phyloP scores from a whole-genome alignment of 345 rosid genomes.

The Lenwebbia sp. region DNA sequence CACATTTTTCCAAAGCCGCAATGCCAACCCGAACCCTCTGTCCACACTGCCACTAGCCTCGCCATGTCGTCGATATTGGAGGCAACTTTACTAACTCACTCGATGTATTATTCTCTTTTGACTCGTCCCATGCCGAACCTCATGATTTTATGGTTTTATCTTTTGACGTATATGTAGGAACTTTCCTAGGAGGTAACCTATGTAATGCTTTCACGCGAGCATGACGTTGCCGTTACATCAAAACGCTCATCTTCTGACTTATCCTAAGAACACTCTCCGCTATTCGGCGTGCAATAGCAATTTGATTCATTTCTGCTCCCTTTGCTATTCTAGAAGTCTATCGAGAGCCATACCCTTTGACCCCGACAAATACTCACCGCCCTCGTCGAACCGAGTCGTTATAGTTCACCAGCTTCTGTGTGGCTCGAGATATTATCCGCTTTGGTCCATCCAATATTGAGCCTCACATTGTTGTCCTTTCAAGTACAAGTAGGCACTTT shows the following conservation, averaged over 20 bases:
- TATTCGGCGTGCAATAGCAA: not conserved
- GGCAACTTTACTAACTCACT: not conserved
- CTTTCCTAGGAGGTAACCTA: not conserved
- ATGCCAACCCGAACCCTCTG: too few relatives aligned
- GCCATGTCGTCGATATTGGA: too few relatives aligned
- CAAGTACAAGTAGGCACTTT: not conserved
- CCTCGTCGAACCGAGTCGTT: fast-evolving
- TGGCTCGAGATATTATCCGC: not conserved
- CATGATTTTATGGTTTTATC: not conserved
- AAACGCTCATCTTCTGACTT: not conserved
- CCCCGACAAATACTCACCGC: not conserved
- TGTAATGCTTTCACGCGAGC: not conserved
- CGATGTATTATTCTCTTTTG: not conserved
- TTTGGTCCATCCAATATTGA: not conserved
- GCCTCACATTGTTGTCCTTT: not conserved
- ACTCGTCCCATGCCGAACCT: not conserved
- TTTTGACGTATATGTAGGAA: not conserved
- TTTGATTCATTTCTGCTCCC: fast-evolving
- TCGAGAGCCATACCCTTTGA: not conserved
- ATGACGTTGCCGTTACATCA: not conserved
- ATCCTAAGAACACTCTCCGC: not conserved
- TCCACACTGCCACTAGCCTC: too few relatives aligned
- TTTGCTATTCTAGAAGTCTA: not conserved
- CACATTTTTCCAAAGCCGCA: not conserved
- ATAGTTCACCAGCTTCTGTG: not conserved